phyloP scores from a whole-genome alignment of 805 yeast species.

The Naumovozyma dairenensis region DNA sequence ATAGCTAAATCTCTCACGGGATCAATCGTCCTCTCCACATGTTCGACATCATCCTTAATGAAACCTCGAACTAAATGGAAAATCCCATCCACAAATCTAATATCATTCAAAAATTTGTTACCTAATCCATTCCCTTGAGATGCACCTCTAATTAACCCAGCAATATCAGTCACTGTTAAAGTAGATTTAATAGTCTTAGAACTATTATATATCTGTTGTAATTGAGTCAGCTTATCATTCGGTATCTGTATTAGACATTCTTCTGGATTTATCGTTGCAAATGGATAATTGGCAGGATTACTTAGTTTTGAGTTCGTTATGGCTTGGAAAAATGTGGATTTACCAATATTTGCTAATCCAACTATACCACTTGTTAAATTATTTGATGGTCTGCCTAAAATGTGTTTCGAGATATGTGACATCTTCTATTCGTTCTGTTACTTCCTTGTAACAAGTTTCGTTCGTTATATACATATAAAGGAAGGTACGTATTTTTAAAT shows the following conservation, averaged over 20 bases:
- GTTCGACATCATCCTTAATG: slow-evolving; percentile 66
- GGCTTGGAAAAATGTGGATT: slow-evolving; percentile 95
- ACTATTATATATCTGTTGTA: slow-evolving; percentile 48
- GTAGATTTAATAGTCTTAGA: slow-evolving; percentile 57
- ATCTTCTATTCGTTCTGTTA: slow-evolving; percentile 12
- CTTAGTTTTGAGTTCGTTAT: slow-evolving; percentile 89
- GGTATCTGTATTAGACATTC: slow-evolving; percentile 69
- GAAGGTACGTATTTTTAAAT: too few relatives aligned
- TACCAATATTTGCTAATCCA: slow-evolving; percentile 91
- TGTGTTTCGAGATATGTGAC: slow-evolving; percentile 37
- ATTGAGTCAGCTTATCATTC: slow-evolving; percentile 46
- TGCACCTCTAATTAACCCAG: slow-evolving; percentile 76
- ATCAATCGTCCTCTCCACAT: slow-evolving; percentile 61
- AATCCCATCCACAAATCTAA: slow-evolving; percentile 71
- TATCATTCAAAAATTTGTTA: slow-evolving; percentile 68
- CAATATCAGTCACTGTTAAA: slow-evolving; percentile 67
- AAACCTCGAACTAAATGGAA: slow-evolving; percentile 73
- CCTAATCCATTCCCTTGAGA: slow-evolving; percentile 80
- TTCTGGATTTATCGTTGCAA: slow-evolving; percentile 81
- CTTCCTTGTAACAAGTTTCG: not conserved
- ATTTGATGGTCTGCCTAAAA: slow-evolving; percentile 71
- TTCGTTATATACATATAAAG: slow-evolving; percentile 1
- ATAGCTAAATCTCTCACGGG: slow-evolving; percentile 69
- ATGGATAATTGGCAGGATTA: slow-evolving; percentile 95
- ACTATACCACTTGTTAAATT: slow-evolving; percentile 79